Evolutionary conservation across 768 basidiomycete genomes (phyloP).

Genomic region (Steccherinum ochraceum): DNA sequence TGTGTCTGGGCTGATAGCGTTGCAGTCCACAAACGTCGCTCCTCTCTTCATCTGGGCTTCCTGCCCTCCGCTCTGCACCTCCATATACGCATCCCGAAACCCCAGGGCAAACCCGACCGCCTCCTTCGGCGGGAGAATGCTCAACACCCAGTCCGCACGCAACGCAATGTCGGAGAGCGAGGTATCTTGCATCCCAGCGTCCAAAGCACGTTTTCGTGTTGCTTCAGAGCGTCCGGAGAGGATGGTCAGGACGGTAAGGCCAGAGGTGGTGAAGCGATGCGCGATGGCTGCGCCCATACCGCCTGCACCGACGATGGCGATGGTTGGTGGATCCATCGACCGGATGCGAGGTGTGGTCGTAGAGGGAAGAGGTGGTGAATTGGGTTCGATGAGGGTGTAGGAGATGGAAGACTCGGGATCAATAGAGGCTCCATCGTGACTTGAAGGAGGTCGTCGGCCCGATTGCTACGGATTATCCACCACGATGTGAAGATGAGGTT

Average conservation of each 20-base stretch:
- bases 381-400: slow-evolving; percentile 5
- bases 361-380: too few species aligned
- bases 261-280: slow-evolving; percentile 34
- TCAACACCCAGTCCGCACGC: slow-evolving; percentile 42
- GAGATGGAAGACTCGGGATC: slow-evolving; percentile 6
- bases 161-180: slow-evolving; percentile 30
- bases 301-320: slow-evolving; percentile 50
- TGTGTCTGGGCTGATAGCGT: slow-evolving; percentile 49
- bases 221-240: slow-evolving; percentile 47
- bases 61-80: not conserved
- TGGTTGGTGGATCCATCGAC: slow-evolving; percentile 10
- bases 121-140: slow-evolving; percentile 54
- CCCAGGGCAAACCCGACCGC: slow-evolving; percentile 37
- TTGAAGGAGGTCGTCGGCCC: too few species aligned
- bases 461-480: too few species aligned
- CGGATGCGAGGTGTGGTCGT: too few species aligned
- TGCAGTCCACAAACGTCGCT: slow-evolving; percentile 45
- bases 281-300: slow-evolving; percentile 57
- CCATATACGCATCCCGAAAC: slow-evolving; percentile 23
- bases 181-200: slow-evolving; percentile 43
- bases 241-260: slow-evolving; percentile 49
- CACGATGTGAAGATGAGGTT: too few species aligned
- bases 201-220: slow-evolving; percentile 39
- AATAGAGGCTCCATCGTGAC: too few species aligned
- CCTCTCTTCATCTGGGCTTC: slow-evolving; percentile 12